Conservation (phyloP, 345 rosid genomes). For the Heritiera fomes region DNA sequence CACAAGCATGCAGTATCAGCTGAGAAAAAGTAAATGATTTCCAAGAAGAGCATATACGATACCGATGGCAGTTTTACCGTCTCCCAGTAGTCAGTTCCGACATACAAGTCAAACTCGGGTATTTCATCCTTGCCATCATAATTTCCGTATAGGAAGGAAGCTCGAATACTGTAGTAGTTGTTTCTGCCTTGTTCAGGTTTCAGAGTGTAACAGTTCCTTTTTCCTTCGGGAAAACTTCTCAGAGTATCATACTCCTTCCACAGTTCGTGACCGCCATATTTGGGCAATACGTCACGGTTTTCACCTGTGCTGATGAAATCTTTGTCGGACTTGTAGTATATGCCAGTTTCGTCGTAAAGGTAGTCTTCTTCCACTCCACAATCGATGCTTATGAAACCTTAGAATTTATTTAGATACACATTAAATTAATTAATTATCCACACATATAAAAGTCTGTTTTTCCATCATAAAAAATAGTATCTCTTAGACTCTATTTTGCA, state of each 20-base stretch:
- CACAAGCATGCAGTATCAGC: neutral
- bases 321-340: conserved; percentile 4
- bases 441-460: too few species aligned
- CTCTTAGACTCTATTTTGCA: too few species aligned
- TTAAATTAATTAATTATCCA: too few species aligned
- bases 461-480: too few species aligned
- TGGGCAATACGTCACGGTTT: neutral
- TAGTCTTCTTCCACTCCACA: conserved; percentile 2
- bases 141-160: conserved; percentile 26
- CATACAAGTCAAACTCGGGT: conserved; percentile 23
- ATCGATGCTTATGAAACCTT: conserved; percentile 17
- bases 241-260: too few species aligned
- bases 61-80: neutral
- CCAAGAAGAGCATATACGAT: accelerated
- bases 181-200: conserved; percentile 24
- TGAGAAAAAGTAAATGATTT: neutral
- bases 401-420: neutral
- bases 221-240: conserved; percentile 26
- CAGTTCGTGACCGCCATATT: neutral
- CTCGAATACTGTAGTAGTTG: conserved; percentile 16
- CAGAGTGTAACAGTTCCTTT: conserved; percentile 30
- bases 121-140: conserved; percentile 14
- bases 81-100: conserved; percentile 13
- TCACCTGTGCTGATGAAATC: conserved; percentile 18
- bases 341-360: neutral